Evolutionary conservation across 768 basidiomycete species (phyloP), one percentile per base, ranked within the genome.

Genomic region (Mycena polygramma): DNA sequence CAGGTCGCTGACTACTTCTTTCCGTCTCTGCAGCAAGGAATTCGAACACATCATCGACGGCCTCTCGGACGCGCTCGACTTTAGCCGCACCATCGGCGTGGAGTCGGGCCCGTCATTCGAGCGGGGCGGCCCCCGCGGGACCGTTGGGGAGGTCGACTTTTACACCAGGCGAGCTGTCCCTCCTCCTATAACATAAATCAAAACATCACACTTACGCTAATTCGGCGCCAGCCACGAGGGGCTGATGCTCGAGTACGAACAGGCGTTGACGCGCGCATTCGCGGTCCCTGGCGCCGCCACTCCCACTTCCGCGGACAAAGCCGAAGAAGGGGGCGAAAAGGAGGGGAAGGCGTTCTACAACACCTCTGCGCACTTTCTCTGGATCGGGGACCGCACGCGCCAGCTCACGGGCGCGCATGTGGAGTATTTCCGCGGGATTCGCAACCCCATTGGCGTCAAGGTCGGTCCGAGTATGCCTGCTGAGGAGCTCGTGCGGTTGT

Each of bases 351-450:
- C 86, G 45, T 88, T 87, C 78, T 98, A 97, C 82, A 97, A 98
- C 78, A 93, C 94, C 19, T 94, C 95, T 4, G 94, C 95, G 10
- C 96, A 97, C 79, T 97, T 98, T 81, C 80, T 98, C 58, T 99
- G 97, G 97, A 94, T 99, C 63, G 97, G 97, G 0, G 98, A 99
- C 81, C 90, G 97, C 60, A 99, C 97, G 7, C 85, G 97, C 48
- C 95, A 97, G 80, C 84, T 99, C 0, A 88, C 90, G 54, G 96
- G 96, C 9, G 98, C 96, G 5, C 98, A 99, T 78, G 91, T 98
- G 39, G 97, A 99, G 82, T 96, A 96, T 80, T 97, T 97, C 82
- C 85, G 94, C 65, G 95, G 96, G 9, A 92, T 98, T 62, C 85
- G 94, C 57, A 97, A 98, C 78, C 96, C 96, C 2, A 94, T 98